Evolutionary conservation across 2,329 filamentous ascomycete genomes (phyloP).

Genomic region (Xylaria sp.): DNA sequence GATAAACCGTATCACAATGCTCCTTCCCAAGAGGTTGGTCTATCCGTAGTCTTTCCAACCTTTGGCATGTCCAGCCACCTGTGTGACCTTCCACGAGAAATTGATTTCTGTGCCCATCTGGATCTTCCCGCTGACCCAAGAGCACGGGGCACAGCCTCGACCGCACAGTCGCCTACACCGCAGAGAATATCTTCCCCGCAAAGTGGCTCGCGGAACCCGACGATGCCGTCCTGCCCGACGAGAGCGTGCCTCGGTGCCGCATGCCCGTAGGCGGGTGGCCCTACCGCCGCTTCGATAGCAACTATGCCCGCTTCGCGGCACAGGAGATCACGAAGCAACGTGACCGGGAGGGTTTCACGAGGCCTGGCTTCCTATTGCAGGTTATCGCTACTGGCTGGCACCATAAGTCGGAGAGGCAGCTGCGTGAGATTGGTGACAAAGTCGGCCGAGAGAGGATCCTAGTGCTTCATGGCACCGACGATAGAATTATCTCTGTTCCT

Average conservation of each 20-base stretch:
- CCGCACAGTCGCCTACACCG: constrained; percentile 71
- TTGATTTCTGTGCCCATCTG: background rate
- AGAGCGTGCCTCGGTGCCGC: constrained; percentile 52
- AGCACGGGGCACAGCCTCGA: constrained; percentile 62
- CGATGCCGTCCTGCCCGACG: constrained; percentile 61
- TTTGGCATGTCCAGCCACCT: too few relatives aligned
- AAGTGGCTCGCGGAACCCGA: constrained; percentile 73
- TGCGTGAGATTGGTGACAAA: constrained; percentile 71
- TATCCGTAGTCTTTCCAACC: background rate
- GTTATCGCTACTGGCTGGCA: constrained; percentile 84
- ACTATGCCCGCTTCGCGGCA: constrained; percentile 85
- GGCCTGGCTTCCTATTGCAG: constrained; percentile 78
- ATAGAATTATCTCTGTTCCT: constrained; percentile 80
- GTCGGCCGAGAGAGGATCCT: constrained; percentile 80
- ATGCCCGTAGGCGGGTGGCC: constrained; percentile 43
- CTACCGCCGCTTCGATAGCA: constrained; percentile 70
- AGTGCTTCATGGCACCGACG: constrained; percentile 79
- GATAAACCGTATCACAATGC: constrained; percentile 63
- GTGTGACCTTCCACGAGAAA: background rate
- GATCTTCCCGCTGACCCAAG: constrained; percentile 6
- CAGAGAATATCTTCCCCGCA: constrained; percentile 72
- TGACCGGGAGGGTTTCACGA: constrained; percentile 68
- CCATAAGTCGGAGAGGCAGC: constrained; percentile 74
- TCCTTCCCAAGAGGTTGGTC: constrained; percentile 70
- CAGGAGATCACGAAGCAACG: constrained; percentile 79